Evolutionary conservation across 2,329 filamentous ascomycete genomes (phyloP).

Genomic region (Plenodomus tracheiphilus): DNA sequence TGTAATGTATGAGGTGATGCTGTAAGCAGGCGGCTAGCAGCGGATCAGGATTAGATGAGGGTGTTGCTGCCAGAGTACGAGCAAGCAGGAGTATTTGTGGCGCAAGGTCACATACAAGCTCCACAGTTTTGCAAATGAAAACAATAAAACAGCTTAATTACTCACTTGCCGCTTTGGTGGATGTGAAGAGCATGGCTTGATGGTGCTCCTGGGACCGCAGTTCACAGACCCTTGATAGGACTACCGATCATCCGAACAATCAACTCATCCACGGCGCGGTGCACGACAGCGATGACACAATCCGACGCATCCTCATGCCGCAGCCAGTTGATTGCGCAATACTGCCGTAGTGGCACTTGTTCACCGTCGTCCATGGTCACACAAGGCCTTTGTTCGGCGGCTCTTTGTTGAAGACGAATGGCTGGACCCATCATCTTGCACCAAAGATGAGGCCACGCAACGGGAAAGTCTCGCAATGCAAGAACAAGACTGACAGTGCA

Average conservation of each 20-base stretch:
- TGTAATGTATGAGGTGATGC: not conserved
- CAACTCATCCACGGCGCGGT: not conserved
- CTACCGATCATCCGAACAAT: not conserved
- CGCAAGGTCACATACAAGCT: not conserved
- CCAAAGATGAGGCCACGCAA: not conserved
- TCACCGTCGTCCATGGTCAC: not conserved
- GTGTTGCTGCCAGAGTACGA: not conserved
- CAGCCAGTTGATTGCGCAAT: not conserved
- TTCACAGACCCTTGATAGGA: not conserved
- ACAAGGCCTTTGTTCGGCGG: not conserved
- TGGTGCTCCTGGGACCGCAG: not conserved
- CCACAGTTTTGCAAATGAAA: not conserved
- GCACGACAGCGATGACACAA: not conserved
- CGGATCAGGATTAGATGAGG: not conserved
- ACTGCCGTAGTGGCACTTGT: not conserved
- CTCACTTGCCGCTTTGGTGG: not conserved
- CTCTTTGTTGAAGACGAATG: not conserved
- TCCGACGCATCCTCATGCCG: not conserved
- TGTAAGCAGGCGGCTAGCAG: not conserved
- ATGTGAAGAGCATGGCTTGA: not conserved
- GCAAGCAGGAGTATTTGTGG: not conserved
- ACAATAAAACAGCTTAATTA: not conserved
- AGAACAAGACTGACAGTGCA: not conserved
- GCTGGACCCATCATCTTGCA: not conserved
- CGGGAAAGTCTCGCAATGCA: not conserved